Conservation (phyloP, 2,329 filamentous ascomycete genomes). For the Ceratocystis eucalypticola region DNA sequence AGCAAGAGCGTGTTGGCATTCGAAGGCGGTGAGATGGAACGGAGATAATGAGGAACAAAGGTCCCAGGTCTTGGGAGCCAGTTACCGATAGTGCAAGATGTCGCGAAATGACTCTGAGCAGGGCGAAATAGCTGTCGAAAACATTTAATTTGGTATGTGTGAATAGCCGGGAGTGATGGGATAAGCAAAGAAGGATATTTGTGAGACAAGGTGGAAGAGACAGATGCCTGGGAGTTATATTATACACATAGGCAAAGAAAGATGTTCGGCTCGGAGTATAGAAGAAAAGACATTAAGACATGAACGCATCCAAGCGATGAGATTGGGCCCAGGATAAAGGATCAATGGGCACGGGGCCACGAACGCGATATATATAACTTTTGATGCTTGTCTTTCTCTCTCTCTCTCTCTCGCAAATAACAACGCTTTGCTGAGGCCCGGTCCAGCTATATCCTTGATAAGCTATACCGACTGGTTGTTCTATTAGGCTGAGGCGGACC, state of each 20-base stretch:
- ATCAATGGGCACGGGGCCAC: neutral
- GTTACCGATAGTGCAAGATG: neutral
- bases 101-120: neutral
- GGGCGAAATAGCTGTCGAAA: conserved; percentile 1
- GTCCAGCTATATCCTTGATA: conserved; percentile 7
- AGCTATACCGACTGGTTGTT: neutral
- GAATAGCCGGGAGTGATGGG: neutral
- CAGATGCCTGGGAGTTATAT: neutral
- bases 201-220: neutral
- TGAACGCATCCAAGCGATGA: neutral
- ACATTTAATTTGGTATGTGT: conserved; percentile 13
- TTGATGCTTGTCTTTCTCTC: neutral
- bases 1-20: neutral
- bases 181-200: neutral
- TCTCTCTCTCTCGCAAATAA: neutral
- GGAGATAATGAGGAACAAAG: neutral
- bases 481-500: neutral
- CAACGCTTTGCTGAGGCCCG: neutral
- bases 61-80: neutral
- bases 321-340: neutral
- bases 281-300: conserved; percentile 1
- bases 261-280: neutral
- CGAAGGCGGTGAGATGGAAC: neutral
- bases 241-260: neutral
- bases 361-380: neutral